Percentiles rank a stretch among this genome's conserved stretches.
These are phyloP conservation scores for Lichenothelia convexa DNA, from an alignment of 495 filamentous ascomycete species.

Conservation along the genomic window DNA sequence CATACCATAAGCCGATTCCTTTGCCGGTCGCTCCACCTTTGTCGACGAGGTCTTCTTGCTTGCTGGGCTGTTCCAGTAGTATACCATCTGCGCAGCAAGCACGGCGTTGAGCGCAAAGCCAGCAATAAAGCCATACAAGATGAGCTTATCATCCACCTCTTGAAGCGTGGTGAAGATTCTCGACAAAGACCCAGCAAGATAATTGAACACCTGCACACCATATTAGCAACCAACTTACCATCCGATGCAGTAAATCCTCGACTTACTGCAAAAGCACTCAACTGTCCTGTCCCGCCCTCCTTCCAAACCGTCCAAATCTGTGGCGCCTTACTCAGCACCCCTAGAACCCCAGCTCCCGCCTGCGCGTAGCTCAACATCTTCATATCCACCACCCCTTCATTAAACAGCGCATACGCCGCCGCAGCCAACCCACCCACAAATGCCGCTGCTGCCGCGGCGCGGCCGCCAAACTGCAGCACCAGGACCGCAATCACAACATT, in stretches of 20 bases:
- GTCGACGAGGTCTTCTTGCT: conserved; percentile 24
- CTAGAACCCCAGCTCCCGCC: conserved; percentile 63
- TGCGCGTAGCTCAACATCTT: conserved; percentile 57
- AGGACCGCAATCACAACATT: conserved; percentile 74
- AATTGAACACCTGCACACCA: conserved; percentile 73
- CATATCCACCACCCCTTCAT: conserved; percentile 45
- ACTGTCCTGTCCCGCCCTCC: conserved; percentile 77
- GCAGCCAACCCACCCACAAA: conserved; percentile 60
- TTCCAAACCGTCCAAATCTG: conserved; percentile 74
- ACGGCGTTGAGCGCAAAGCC: conserved; percentile 77
- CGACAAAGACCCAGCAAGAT: conserved; percentile 74
- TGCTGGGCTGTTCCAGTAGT: conserved; percentile 77
- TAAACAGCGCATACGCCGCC: conserved; percentile 46
- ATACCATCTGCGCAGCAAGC: conserved; percentile 78
- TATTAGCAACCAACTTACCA: conserved; percentile 4
- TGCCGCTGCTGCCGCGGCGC: conserved; percentile 37
- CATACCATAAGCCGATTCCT: conserved; percentile 5
- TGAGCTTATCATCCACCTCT: conserved; percentile 87
- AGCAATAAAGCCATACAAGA: conserved; percentile 80
- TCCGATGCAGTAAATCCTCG: no score
- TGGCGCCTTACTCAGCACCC: conserved; percentile 75
- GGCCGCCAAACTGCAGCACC: conserved; percentile 62
- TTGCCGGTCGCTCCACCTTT: conserved; percentile 7
- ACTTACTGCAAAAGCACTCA: conserved; percentile 89
- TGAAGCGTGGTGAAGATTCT: conserved; percentile 94